Evolutionary conservation across 495 filamentous ascomycete genomes (phyloP), one percentile per base, ranked within the genome.

Genomic region (Daldinia vernicosa): DNA sequence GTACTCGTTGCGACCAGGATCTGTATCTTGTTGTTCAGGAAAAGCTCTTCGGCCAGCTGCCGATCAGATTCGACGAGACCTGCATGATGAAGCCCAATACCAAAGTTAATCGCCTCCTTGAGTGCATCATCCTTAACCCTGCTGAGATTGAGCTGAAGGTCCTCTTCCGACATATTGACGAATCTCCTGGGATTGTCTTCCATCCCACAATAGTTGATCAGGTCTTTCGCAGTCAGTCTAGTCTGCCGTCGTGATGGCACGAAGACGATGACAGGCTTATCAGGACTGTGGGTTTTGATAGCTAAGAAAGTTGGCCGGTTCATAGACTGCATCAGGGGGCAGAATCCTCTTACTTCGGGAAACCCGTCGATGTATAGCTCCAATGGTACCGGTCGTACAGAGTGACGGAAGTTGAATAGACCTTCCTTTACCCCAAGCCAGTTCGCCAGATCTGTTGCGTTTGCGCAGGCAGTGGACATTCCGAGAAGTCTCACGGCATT

Each of bases 381-480:
- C 19, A 99, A 80, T 8, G 95, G 95, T 15, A 99, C 95, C 6
- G 95, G 95, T 14, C 95, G 92, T 60, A 99, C 95, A n/a, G 93
- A 97, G 78, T 98, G 96, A 9, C 94, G 88, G 80, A 99, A 99
- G 77, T 99, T 99, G 85, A 94, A 99, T 55, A 99, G 75, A 0
- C 96, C 95, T 76, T 98, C 92, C 76, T 97, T 98, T 19, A 99
- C 95, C 58, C 95, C 95, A 17, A 99, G 87, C 95, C 95, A 99
- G 74, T 97, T 98, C 11, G 86, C 96, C 8, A 99, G 82, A 77
- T 99, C 96, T 32, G 84, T 91, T 6, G 95, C 96, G 79, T 99
- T 99, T 2, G 95, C 95, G 78, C 94, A 98, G 27, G 95, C 95
- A 19, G 95, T 98, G 17, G 96, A 98, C 95, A 99, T 98, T 22